A percentile compares a stretch with the other conserved stretches of the same genome.
These are phyloP conservation scores for Debaryomycetaceae sp. DNA, from an alignment of 1,139 yeast species.

Conservation along the genomic window DNA sequence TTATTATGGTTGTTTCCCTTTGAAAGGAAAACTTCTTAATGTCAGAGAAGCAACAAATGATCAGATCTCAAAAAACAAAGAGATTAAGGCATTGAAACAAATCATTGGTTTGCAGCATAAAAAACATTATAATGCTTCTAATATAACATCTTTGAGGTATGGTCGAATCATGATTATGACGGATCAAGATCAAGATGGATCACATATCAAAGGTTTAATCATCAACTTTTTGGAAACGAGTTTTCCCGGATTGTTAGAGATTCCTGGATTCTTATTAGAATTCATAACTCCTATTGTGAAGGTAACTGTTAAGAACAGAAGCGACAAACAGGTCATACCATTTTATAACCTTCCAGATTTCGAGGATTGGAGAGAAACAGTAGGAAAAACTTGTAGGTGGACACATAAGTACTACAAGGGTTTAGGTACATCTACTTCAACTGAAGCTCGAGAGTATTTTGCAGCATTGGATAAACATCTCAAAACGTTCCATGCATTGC, in stretches of 20 bases:
- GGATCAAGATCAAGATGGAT: constrained; percentile 99
- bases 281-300: constrained; percentile 97
- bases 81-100: constrained; percentile 91
- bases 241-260: constrained; percentile 87
- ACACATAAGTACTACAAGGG: constrained; percentile 96
- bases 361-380: constrained; percentile 87
- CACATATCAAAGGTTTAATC: constrained; percentile 94
- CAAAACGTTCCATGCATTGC: constrained; percentile 79
- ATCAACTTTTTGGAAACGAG: constrained; percentile 92
- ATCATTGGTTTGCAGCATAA: constrained; percentile 96
- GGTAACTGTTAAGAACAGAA: constrained; percentile 72
- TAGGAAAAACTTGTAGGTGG: constrained; percentile 77
- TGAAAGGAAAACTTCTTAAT: constrained; percentile 90
- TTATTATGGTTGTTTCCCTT: constrained; percentile 91
- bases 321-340: constrained; percentile 52
- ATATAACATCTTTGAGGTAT: constrained; percentile 74
- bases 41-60: constrained; percentile 96
- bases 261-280: constrained; percentile 90
- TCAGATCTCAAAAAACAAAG: constrained; percentile 87
- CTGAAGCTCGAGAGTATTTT: constrained; percentile 88
- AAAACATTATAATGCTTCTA: constrained; percentile 63
- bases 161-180: constrained; percentile 99
- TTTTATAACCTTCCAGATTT: constrained; percentile 97
- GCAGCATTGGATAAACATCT: constrained; percentile 81
- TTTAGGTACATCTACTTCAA: constrained; percentile 86